phyloP scores from a whole-genome alignment of 345 rosid genomes.

The Dimocarpus longan region DNA sequence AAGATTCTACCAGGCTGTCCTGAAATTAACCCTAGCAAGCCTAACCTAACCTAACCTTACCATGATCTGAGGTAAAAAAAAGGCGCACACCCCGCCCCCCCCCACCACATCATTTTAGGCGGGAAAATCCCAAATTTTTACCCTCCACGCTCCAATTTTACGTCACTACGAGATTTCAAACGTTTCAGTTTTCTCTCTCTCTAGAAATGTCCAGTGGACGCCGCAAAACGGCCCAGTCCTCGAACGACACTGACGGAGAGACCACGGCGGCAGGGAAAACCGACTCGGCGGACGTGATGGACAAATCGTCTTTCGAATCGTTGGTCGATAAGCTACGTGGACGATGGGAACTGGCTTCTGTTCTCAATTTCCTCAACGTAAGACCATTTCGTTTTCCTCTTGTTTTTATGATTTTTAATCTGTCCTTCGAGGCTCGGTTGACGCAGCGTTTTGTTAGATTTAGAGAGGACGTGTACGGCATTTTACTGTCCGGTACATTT shows the following conservation, averaged over 20 bases:
- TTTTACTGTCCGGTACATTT: neutral
- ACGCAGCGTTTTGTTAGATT: neutral
- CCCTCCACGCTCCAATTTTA: neutral
- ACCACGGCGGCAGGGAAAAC: constrained; percentile 13
- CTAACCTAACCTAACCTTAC: constrained; percentile 13
- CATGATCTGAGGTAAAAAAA: constrained; percentile 18
- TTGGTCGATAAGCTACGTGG: constrained; percentile 61
- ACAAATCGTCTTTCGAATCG: constrained; percentile 31
- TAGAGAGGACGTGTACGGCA: neutral
- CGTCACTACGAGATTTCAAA: neutral
- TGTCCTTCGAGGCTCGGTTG: neutral
- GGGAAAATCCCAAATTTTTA: constrained; percentile 29
- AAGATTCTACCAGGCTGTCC: neutral
- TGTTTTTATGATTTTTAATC: neutral
- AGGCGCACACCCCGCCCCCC: no score
- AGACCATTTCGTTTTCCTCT: neutral
- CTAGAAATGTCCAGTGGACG: constrained; percentile 42
- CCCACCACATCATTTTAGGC: constrained; percentile 30
- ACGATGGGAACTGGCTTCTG: constrained; percentile 93
- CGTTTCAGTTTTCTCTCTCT: constrained; percentile 7
- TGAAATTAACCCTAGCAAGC: constrained; percentile 28
- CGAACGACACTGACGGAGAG: constrained; percentile 5
- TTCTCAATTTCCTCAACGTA: constrained; percentile 79
- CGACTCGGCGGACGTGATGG: constrained; percentile 26
- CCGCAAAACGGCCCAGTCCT: constrained; percentile 23